Conservation (phyloP, 2,329 filamentous ascomycete genomes). For the Scytalidium lignicola region DNA sequence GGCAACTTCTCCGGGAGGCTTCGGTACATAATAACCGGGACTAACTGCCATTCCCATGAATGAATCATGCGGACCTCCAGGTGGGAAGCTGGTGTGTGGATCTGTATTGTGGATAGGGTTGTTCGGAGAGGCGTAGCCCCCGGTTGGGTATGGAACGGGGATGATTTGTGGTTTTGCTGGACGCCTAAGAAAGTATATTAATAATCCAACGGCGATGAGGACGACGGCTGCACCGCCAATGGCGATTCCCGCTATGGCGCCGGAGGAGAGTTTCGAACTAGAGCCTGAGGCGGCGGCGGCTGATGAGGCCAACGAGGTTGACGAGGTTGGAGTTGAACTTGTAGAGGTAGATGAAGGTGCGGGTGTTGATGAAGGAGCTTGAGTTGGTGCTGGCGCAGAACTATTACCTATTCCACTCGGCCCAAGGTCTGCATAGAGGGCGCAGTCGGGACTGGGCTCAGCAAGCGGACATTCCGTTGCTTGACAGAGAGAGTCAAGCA, state of each 20-base stretch:
- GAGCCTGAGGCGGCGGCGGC: slow-evolving; percentile 7
- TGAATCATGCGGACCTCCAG: too few species aligned
- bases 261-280: slow-evolving; percentile 1
- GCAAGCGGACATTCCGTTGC: slow-evolving; percentile 24
- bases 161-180: slow-evolving; percentile 1
- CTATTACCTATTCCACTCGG: slow-evolving; percentile 10
- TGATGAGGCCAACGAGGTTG: neutral
- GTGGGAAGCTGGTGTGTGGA: too few species aligned
- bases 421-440: slow-evolving; percentile 19
- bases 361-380: neutral
- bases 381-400: neutral
- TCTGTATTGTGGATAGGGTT: too few species aligned
- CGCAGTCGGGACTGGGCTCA: slow-evolving; percentile 21
- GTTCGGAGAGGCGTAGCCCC: neutral
- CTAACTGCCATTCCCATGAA: too few species aligned
- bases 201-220: slow-evolving; percentile 10
- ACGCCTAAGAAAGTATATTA: neutral
- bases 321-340: neutral
- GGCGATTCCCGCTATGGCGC: slow-evolving; percentile 22
- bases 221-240: slow-evolving; percentile 20
- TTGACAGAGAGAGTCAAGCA: slow-evolving; percentile 26
- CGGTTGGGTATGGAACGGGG: neutral
- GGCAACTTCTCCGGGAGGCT: too few species aligned
- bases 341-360: neutral
- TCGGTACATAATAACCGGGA: too few species aligned